Percentiles rank a stretch among this genome's conserved stretches.
phyloP scores from a whole-genome alignment of 768 basidiomycete genomes.

The Amanita pallidorosea region DNA sequence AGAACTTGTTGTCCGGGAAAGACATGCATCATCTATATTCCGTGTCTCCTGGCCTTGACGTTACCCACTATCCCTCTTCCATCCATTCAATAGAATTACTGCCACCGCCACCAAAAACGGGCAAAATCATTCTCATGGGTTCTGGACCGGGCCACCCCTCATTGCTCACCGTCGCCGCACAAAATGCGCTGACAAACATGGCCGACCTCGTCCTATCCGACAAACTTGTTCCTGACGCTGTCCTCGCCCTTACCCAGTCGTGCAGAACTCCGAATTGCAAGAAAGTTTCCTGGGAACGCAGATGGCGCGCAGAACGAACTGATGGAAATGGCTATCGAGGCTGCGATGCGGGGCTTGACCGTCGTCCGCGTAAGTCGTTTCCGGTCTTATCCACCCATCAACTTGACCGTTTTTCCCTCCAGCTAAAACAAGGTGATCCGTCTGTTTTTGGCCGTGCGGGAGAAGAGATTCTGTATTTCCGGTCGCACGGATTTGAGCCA shows the following conservation, averaged over 20 bases:
- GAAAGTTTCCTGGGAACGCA: constrained; percentile 96
- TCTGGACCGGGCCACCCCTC: constrained; percentile 95
- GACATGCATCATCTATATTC: background rate
- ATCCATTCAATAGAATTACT: constrained; percentile 1
- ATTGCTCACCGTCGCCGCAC: constrained; percentile 82
- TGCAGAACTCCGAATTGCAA: constrained; percentile 77
- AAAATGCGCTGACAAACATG: constrained; percentile 62
- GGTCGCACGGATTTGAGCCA: constrained; percentile 73
- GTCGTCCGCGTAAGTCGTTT: constrained; percentile 66
- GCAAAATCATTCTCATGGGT: constrained; percentile 83
- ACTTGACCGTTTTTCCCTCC: background rate
- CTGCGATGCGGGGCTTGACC: constrained; percentile 65
- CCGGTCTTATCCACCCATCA: constrained; percentile 2
- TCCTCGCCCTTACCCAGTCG: constrained; percentile 73
- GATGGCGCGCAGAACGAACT: constrained; percentile 92
- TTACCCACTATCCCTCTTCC: constrained; percentile 8
- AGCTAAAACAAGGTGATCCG: constrained; percentile 98
- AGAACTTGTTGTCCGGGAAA: constrained; percentile 41
- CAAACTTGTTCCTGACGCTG: constrained; percentile 87
- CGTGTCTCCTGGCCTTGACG: background rate
- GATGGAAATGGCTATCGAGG: constrained; percentile 86
- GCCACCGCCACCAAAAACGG: constrained; percentile 21
- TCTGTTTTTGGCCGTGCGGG: constrained; percentile 90
- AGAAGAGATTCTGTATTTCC: constrained; percentile 91
- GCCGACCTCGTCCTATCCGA: constrained; percentile 90